Base-by-base conservation (phyloP, 2,329 filamentous ascomycete species). In the Cladosporium sp. region DNA sequence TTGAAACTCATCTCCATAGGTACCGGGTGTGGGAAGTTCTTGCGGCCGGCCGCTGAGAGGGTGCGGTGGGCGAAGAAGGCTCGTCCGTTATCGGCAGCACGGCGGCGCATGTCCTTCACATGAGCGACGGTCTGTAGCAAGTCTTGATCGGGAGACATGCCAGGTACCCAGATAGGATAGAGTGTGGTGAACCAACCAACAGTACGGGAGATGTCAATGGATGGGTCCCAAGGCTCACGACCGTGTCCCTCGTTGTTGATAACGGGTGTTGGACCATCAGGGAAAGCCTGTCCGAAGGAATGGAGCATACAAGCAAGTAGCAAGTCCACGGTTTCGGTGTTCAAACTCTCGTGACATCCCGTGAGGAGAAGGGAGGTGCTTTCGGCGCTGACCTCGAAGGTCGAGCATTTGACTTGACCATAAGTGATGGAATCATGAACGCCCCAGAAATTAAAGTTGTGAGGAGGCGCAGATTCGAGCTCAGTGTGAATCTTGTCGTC, bases 161-260 rank as follows among this genome's bases (percentile, higher is more conserved):
- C 27, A 7, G 16, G 19, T 7, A 40, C 45, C 45, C 45, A 48
- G 8, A 48, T 48, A 1, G 45, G 45, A 18, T 48, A 48, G 0
- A 67, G 42, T 7, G 72, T 72, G 0, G 74, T 77, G 52, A 77
- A 78, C 75, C 75, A 78, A 6, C 75, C 75, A 2, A 77, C 67
- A 1, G 74, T 77, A 5, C 72, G 67, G 2, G 73, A 74, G 4
- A 77, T 66, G 41, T 77, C 74, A 41, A 77, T 69, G 2, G 65
- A 65, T 0, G 64, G 42, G 43, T 74, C 67, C 66, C 73, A 76
- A 0, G 69, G 62, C 55, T 76, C 73, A 33, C 74, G 63, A 7
- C 74, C 74, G 40, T 77, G 74, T 0, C 73, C 72, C 58, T 77
- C 74, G 20, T 74, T 76, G 55, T 71, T 72, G 38, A 77, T 69